Percentiles rank a stretch among this genome's conserved stretches.
Conservation (phyloP, 805 yeast genomes). For the Citeromyces matritensis region DNA sequence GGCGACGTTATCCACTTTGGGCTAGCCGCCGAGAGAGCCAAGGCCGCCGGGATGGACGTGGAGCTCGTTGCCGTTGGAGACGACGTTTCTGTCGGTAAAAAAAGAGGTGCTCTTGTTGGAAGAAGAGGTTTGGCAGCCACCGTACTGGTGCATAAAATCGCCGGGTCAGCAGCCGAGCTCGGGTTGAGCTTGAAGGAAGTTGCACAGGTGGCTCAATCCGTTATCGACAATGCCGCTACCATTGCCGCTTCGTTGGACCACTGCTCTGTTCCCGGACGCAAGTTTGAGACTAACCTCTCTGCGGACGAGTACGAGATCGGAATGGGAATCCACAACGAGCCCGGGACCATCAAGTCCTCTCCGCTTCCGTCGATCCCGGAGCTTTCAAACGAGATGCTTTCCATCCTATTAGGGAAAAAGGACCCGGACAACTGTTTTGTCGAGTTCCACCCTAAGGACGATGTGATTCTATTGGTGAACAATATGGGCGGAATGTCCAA, state of each 20-base stretch:
- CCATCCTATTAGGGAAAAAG: slow-evolving; percentile 11
- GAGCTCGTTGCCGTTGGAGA: slow-evolving; percentile 16
- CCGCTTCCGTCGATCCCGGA: slow-evolving; percentile 17
- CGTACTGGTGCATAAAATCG: slow-evolving; percentile 14
- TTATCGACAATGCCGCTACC: slow-evolving; percentile 15
- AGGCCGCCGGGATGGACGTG: no score
- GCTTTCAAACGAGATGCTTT: slow-evolving; percentile 12
- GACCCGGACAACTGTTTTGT: slow-evolving; percentile 16
- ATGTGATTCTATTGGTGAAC: slow-evolving; percentile 15
- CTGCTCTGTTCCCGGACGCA: slow-evolving; percentile 19
- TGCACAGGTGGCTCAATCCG: slow-evolving; percentile 12
- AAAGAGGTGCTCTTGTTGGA: slow-evolving; percentile 17
- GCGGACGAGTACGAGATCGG: slow-evolving; percentile 18
- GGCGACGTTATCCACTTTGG: slow-evolving; percentile 23
- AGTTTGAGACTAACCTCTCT: slow-evolving; percentile 8
- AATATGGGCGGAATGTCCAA: slow-evolving; percentile 22
- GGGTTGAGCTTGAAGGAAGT: slow-evolving; percentile 12
- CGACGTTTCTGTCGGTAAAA: slow-evolving; percentile 18
- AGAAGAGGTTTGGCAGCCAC: slow-evolving; percentile 20
- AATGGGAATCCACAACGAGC: slow-evolving; percentile 23
- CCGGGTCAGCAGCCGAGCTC: slow-evolving; percentile 16
- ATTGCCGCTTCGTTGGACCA: slow-evolving; percentile 22
- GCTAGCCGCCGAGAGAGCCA: slow-evolving; percentile 16
- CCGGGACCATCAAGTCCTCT: slow-evolving; percentile 16
- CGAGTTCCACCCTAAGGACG: slow-evolving; percentile 12